Conservation (phyloP, 306 rosid species). For the Cucumis melo region DNA sequence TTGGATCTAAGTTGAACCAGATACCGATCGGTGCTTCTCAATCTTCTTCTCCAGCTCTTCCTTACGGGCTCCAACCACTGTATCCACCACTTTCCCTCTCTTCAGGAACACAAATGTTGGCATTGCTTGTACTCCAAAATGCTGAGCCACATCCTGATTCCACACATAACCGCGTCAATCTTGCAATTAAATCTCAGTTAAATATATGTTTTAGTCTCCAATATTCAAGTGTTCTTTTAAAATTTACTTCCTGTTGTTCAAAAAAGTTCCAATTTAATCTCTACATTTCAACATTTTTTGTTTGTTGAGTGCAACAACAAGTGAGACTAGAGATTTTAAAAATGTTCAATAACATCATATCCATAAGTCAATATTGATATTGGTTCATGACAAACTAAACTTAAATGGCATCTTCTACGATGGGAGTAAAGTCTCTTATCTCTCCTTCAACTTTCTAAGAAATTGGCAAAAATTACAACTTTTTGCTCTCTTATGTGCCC, state of each 20-base stretch:
- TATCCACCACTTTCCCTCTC: conserved; percentile 53
- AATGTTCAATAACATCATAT: neutral
- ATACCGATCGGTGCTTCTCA: conserved; percentile 15
- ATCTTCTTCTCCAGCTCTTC: conserved; percentile 68
- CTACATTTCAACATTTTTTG: neutral
- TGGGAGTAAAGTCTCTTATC: neutral
- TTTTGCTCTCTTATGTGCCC: neutral
- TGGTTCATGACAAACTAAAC: neutral
- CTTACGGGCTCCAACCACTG: conserved; percentile 59
- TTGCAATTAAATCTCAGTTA: neutral
- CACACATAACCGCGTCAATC: neutral
- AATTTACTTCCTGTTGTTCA: neutral
- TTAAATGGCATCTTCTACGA: neutral
- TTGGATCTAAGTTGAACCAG: neutral
- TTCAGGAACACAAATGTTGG: conserved; percentile 72
- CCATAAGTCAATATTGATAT: neutral
- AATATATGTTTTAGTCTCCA: neutral
- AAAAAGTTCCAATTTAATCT: neutral
- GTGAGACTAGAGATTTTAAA: neutral
- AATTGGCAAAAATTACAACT: neutral
- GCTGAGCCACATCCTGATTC: conserved; percentile 55
- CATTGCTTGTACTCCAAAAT: conserved; percentile 63
- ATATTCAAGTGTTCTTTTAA: too few species aligned
- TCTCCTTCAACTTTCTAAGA: neutral
- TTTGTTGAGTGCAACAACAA: neutral